Evolutionary conservation across 2,329 filamentous ascomycete species (phyloP).

Genomic region (Fusarium brevicatenulatum): DNA sequence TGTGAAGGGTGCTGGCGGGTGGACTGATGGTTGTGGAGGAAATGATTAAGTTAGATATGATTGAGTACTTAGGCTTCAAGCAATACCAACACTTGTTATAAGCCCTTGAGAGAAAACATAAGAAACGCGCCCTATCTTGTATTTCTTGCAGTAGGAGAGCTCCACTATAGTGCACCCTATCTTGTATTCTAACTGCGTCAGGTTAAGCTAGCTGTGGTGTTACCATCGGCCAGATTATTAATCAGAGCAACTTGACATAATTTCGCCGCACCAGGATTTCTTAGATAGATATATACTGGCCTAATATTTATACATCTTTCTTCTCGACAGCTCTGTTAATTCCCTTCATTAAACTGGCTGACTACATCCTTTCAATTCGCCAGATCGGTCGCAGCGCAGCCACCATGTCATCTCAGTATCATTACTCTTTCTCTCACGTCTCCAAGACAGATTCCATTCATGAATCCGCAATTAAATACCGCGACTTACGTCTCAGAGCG

Average conservation of each 20-base stretch:
- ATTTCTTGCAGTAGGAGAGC: rapidly evolving
- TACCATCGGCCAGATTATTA: not conserved
- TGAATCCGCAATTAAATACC: not conserved
- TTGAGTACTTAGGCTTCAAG: rapidly evolving
- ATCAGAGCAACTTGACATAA: not conserved
- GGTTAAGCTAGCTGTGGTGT: not conserved
- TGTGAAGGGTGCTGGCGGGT: not conserved
- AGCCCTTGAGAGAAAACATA: too few relatives aligned
- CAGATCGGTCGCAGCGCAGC: rapidly evolving
- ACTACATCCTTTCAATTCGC: too few relatives aligned
- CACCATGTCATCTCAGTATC: not conserved
- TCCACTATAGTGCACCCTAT: not conserved
- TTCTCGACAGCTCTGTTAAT: not conserved
- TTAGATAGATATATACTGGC: not conserved
- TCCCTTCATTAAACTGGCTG: too few relatives aligned
- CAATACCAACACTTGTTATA: too few relatives aligned
- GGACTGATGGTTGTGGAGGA: not conserved
- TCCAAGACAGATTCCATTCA: not conserved
- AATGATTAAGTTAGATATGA: not conserved
- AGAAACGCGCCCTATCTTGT: rapidly evolving
- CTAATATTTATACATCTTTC: too few relatives aligned
- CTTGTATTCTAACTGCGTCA: not conserved
- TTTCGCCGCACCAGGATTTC: not conserved
- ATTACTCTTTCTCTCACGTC: not conserved
- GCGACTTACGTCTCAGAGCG: not conserved